Evolutionary conservation across 2,329 filamentous ascomycete genomes (phyloP).

Genomic region (Bipolaris zeicola): DNA sequence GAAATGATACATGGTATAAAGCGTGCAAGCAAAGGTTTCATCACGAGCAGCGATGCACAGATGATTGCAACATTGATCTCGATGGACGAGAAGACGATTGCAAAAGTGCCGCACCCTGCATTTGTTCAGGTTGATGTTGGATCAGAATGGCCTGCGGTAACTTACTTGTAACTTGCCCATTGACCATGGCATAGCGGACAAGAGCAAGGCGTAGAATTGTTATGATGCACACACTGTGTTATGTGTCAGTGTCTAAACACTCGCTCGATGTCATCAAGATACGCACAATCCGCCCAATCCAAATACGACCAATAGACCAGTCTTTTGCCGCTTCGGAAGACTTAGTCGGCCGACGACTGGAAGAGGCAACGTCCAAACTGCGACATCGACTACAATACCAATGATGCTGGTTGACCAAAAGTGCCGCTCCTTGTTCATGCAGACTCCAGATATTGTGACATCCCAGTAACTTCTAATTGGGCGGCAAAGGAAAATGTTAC

Average conservation of each 20-base stretch:
- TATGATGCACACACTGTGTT: slow-evolving; percentile 35
- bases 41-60: slow-evolving; percentile 52
- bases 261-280: background rate
- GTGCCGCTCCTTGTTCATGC: slow-evolving; percentile 31
- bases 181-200: slow-evolving; percentile 25
- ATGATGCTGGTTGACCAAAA: slow-evolving; percentile 35
- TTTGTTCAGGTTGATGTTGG: background rate
- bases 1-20: slow-evolving; percentile 42
- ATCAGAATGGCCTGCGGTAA: background rate
- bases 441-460: slow-evolving; percentile 21
- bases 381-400: slow-evolving; percentile 39
- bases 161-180: slow-evolving; percentile 33
- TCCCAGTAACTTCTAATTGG: slow-evolving; percentile 39
- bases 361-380: slow-evolving; percentile 41
- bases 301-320: slow-evolving; percentile 42
- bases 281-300: slow-evolving; percentile 46
- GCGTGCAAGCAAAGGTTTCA: slow-evolving; percentile 50
- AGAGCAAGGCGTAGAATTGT: slow-evolving; percentile 38
- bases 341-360: slow-evolving; percentile 36
- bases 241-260: background rate
- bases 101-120: slow-evolving; percentile 46
- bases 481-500: slow-evolving; percentile 36
- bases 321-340: slow-evolving; percentile 41
- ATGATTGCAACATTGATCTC: slow-evolving; percentile 54
- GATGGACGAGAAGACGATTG: slow-evolving; percentile 49